phyloP scores from a whole-genome alignment of 2,329 filamentous ascomycete genomes.

The Aspergillus ochraceus region DNA sequence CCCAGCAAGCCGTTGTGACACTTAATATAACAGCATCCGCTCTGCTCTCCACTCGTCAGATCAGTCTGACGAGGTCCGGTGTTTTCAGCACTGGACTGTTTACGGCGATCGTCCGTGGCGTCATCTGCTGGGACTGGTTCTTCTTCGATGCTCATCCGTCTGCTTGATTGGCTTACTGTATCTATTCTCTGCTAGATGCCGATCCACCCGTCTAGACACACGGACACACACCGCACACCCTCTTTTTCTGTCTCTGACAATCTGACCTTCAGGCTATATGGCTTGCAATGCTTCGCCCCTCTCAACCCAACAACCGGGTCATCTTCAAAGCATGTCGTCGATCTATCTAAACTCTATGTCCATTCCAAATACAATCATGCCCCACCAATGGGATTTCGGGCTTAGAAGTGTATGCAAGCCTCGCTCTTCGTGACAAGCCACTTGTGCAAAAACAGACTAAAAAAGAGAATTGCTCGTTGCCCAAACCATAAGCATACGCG shows the following conservation, averaged over 20 bases:
- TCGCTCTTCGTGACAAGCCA: background rate
- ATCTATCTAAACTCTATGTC: slow-evolving; percentile 16
- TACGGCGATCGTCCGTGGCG: slow-evolving; percentile 3
- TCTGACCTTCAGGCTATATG: background rate
- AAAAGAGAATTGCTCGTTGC: background rate
- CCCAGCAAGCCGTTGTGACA: background rate
- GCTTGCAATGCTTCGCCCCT: slow-evolving; percentile 3
- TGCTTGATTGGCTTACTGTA: background rate
- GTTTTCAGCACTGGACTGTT: background rate
- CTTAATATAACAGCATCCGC: background rate
- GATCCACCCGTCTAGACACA: background rate
- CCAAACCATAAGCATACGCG: too few relatives aligned
- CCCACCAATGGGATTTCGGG: slow-evolving; percentile 8
- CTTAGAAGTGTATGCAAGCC: background rate
- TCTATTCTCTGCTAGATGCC: background rate
- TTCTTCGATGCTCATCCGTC: background rate
- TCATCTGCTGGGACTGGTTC: background rate
- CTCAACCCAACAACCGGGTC: slow-evolving; percentile 22
- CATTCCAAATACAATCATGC: slow-evolving; percentile 13
- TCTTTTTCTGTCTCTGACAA: background rate
- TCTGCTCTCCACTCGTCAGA: background rate
- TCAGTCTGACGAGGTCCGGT: background rate
- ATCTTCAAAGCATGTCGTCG: slow-evolving; percentile 16
- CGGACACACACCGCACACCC: background rate
- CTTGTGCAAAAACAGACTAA: background rate